phyloP scores from a whole-genome alignment of 2,329 filamentous ascomycete species.

The Apiospora pterosperma region DNA sequence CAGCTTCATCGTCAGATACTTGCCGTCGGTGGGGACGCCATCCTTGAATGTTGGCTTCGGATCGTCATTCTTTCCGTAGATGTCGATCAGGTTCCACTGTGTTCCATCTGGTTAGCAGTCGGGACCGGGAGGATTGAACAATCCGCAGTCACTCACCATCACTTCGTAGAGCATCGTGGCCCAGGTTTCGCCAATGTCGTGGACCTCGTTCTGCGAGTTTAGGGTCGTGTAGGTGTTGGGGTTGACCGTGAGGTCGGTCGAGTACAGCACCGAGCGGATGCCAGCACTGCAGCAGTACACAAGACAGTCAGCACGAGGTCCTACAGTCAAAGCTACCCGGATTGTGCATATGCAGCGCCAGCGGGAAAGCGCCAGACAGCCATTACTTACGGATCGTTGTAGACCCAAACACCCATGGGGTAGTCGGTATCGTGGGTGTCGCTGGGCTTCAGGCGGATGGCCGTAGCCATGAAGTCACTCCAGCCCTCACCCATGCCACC shows the following conservation, averaged over 20 bases:
- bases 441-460: conserved; percentile 39
- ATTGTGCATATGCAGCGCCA: too few species aligned
- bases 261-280: conserved; percentile 44
- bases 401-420: conserved; percentile 43
- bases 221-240: conserved; percentile 41
- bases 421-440: conserved; percentile 44
- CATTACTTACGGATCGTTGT: conserved; percentile 23
- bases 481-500: conserved; percentile 50
- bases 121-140: too few species aligned
- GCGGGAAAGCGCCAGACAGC: too few species aligned
- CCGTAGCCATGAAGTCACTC: conserved; percentile 47
- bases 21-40: conserved; percentile 45
- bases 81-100: conserved; percentile 52
- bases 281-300: conserved; percentile 20
- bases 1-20: conserved; percentile 45
- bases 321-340: too few species aligned
- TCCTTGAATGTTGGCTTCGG: conserved; percentile 33
- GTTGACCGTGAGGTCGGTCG: conserved; percentile 39
- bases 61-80: conserved; percentile 42
- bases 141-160: too few species aligned
- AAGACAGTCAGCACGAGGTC: too few species aligned
- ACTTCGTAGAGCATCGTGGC: conserved; percentile 49
- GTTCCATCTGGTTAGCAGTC: too few species aligned
- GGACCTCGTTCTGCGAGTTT: conserved; percentile 33
- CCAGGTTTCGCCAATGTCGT: conserved; percentile 46